Conservation (phyloP, 306 rosid species). For the Sicyos baderoa region DNA sequence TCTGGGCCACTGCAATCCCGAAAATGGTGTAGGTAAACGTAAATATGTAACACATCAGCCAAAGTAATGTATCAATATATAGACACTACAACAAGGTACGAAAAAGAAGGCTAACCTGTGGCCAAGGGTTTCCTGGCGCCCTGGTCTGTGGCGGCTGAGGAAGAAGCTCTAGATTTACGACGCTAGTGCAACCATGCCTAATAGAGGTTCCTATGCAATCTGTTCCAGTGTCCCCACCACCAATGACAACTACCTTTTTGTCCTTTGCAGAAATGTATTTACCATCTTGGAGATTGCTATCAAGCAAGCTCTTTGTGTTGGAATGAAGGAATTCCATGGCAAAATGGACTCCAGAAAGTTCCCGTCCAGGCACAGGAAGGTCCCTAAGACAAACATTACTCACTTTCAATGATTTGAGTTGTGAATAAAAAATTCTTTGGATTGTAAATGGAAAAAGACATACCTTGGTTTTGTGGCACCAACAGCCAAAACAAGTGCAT, state of each 20-base stretch:
- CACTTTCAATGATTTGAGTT: neutral
- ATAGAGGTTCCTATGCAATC: conserved; percentile 97
- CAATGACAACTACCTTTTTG: conserved; percentile 86
- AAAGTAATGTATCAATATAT: neutral
- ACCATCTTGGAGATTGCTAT: conserved; percentile 72
- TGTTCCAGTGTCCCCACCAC: conserved; percentile 99
- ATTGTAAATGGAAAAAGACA: neutral
- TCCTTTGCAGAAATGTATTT: conserved; percentile 91
- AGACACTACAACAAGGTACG: neutral
- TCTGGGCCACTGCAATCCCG: conserved; percentile 82
- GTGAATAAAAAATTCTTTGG: neutral
- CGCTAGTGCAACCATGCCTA: conserved; percentile 73
- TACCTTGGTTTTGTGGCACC: conserved; percentile 99
- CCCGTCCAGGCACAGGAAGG: conserved; percentile 93
- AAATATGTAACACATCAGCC: neutral
- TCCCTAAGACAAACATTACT: conserved; percentile 47
- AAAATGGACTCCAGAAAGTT: conserved; percentile 80
- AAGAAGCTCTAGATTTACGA: conserved; percentile 62
- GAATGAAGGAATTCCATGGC: conserved; percentile 98
- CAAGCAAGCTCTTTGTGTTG: conserved; percentile 96
- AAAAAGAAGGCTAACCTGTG: conserved; percentile 49
- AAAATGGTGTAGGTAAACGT: neutral
- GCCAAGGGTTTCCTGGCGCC: conserved; percentile 99
- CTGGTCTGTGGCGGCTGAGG: conserved; percentile 75
- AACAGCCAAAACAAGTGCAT: conserved; percentile 76